Conservation (phyloP, 2,329 filamentous ascomycete genomes). For the Tolypocladium pustulatum region DNA sequence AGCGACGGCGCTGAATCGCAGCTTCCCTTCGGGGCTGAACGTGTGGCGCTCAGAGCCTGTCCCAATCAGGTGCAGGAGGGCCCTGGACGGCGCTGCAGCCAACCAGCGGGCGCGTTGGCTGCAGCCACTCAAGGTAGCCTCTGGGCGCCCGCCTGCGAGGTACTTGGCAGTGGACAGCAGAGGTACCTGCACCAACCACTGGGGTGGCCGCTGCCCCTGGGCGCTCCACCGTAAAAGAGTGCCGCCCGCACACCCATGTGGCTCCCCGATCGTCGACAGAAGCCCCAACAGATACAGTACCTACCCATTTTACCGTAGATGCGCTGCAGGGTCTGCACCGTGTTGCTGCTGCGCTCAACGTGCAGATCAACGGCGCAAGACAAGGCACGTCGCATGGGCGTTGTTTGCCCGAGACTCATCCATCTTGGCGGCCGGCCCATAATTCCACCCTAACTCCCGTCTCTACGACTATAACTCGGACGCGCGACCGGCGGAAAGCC, state of each 20-base stretch:
- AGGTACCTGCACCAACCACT: background rate
- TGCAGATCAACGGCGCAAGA: background rate
- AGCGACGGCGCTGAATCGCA: background rate
- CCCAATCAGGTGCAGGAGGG: background rate
- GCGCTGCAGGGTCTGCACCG: background rate
- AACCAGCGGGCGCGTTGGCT: background rate
- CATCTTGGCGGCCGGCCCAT: background rate
- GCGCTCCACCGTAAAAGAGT: background rate
- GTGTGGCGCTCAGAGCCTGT: background rate
- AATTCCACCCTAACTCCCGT: background rate
- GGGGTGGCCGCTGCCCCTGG: background rate
- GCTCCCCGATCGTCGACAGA: background rate
- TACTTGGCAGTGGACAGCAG: background rate
- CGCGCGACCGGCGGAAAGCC: background rate
- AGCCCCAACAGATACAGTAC: background rate
- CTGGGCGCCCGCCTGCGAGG: background rate
- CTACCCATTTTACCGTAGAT: no score
- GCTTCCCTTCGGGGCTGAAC: background rate
- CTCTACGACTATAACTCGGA: no score
- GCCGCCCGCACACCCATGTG: background rate
- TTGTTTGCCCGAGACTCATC: background rate
- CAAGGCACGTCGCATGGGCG: background rate
- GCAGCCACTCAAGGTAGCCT: background rate
- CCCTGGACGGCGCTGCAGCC: background rate
- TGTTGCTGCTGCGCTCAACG: background rate